phyloP scores from a whole-genome alignment of 352 stramenopile species.

The Globisporangium rhizosaccharum region DNA sequence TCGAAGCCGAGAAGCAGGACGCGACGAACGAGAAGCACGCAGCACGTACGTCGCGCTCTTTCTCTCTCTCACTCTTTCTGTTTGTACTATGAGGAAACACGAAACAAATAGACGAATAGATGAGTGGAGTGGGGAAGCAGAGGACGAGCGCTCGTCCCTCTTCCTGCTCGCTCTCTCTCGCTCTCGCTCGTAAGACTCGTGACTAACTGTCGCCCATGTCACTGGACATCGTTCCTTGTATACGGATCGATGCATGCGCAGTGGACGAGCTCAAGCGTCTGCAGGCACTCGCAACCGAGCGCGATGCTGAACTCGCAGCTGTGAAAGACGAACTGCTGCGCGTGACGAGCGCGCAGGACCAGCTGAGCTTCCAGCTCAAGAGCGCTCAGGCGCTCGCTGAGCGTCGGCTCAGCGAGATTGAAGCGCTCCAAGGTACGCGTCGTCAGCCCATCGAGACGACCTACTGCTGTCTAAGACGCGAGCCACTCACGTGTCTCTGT shows the following conservation, averaged over 20 bases:
- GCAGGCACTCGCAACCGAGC: slow-evolving; percentile 17
- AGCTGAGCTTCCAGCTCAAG: slow-evolving; percentile 45
- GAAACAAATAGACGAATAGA: too few relatives aligned
- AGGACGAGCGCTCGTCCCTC: not conserved
- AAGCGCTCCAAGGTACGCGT: slow-evolving; percentile 37
- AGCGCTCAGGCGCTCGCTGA: slow-evolving; percentile 43
- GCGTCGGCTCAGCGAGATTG: slow-evolving; percentile 53
- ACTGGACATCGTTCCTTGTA: not conserved
- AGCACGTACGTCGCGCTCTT: slow-evolving; percentile 25
- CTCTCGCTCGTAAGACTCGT: too few relatives aligned
- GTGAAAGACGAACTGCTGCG: slow-evolving; percentile 39
- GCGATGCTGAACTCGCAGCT: slow-evolving; percentile 23
- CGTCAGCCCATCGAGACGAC: not conserved
- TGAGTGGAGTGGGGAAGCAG: not conserved
- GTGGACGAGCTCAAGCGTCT: slow-evolving; percentile 28
- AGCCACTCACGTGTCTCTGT: not conserved
- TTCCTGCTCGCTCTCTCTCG: too few relatives aligned
- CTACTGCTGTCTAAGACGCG: too few relatives aligned
- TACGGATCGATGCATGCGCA: slow-evolving; percentile 10
- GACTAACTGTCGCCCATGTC: not conserved
- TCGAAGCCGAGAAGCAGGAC: slow-evolving; percentile 49
- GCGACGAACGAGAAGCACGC: slow-evolving; percentile 39
- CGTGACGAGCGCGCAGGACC: slow-evolving; percentile 44
- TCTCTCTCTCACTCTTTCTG: not conserved
- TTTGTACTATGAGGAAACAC: not conserved